phyloP scores from a whole-genome alignment of 805 yeast genomes.

The Kodamaea jinghongensis region DNA sequence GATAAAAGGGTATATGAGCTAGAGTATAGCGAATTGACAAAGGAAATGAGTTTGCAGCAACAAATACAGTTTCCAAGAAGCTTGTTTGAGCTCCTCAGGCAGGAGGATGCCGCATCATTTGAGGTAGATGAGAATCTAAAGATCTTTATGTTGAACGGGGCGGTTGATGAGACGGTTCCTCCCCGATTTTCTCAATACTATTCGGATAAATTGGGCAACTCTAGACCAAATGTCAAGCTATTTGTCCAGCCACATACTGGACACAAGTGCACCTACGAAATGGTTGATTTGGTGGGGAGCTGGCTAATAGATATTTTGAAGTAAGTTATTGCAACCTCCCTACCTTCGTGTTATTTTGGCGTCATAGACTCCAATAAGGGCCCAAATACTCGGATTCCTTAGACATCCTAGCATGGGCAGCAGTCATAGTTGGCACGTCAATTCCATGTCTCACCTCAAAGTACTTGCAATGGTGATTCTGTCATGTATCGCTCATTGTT shows the following conservation, averaged over 20 bases:
- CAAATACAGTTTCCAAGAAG: neutral
- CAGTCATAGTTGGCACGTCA: too few species aligned
- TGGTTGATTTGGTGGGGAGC: conserved; percentile 4
- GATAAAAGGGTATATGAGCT: neutral
- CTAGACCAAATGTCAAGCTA: neutral
- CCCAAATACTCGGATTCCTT: too few species aligned
- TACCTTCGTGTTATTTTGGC: too few species aligned
- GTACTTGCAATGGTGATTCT: too few species aligned
- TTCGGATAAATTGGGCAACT: neutral
- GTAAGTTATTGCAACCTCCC: too few species aligned
- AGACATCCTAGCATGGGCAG: too few species aligned
- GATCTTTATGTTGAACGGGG: conserved; percentile 3
- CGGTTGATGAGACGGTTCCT: conserved; percentile 3
- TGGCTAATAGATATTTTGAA: neutral
- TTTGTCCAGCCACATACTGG: conserved; percentile 1
- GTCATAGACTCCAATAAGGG: too few species aligned
- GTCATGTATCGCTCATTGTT: too few species aligned
- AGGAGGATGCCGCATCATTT: neutral
- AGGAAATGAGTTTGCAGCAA: neutral
- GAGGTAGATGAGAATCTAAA: neutral
- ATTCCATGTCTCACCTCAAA: too few species aligned
- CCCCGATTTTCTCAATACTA: conserved; percentile 1
- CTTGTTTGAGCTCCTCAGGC: neutral
- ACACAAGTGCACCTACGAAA: conserved; percentile 3
- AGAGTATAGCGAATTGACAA: neutral